These are phyloP conservation scores for Medicago lupulina DNA, from an alignment of 306 rosid species.

Conservation along the genomic window DNA sequence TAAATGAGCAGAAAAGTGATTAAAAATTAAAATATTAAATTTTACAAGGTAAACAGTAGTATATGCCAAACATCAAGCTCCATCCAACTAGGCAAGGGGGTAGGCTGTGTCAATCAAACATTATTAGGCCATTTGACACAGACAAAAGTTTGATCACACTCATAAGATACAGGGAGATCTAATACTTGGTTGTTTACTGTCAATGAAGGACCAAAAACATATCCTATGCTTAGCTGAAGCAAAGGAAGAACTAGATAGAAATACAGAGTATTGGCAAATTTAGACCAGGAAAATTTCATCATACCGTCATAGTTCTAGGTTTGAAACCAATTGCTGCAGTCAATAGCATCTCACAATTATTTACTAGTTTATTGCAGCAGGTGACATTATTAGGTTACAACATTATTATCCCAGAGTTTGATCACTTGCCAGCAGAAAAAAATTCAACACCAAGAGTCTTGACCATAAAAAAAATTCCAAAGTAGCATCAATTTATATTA, in stretches of 20 bases:
- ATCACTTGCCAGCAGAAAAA: constrained; percentile 20
- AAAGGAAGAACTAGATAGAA: constrained; percentile 1
- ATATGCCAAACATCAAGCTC: background rate
- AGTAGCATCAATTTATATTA: constrained; percentile 21
- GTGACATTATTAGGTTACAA: background rate
- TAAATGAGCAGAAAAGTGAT: constrained; percentile 25
- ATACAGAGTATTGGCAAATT: background rate
- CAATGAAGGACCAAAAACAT: background rate
- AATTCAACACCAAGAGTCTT: background rate
- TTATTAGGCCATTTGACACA: background rate
- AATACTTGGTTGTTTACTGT: background rate
- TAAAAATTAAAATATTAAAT: background rate
- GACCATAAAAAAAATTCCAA: constrained; percentile 14
- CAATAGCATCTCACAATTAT: constrained; percentile 1
- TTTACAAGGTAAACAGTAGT: constrained; percentile 21
- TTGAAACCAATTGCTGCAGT: constrained; percentile 3
- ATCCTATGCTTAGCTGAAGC: background rate
- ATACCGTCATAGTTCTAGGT: background rate
- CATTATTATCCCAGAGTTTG: constrained; percentile 2
- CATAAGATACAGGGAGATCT: constrained; percentile 14
- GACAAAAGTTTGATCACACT: background rate
- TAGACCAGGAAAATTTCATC: constrained; percentile 10
- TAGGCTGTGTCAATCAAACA: constrained; percentile 17
- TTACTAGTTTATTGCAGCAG: background rate
- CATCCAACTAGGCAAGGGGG: background rate